Conservation (phyloP, 2,329 filamentous ascomycete genomes). For the Seiridium unicorne region DNA sequence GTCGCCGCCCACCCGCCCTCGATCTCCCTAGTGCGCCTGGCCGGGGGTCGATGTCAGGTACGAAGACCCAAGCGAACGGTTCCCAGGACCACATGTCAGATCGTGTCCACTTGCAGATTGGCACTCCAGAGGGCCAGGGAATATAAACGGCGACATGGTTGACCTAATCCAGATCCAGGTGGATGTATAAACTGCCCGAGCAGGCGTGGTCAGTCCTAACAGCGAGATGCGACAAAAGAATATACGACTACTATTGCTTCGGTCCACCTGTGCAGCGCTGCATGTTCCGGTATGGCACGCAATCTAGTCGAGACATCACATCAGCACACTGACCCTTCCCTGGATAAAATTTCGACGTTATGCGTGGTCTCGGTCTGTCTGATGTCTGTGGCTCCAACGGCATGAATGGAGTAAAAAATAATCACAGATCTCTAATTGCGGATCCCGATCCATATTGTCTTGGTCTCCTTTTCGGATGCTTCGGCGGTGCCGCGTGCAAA, state of each 20-base stretch:
- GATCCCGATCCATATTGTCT: no score
- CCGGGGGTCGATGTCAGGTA: neutral
- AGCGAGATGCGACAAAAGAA: no score
- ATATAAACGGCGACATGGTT: no score
- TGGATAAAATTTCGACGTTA: no score
- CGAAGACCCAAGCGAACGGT: neutral
- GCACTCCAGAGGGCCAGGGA: neutral
- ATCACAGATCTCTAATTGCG: neutral
- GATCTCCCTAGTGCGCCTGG: neutral
- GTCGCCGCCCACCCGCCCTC: constrained; percentile 9
- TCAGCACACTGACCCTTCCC: neutral
- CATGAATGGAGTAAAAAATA: neutral
- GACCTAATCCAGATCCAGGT: no score
- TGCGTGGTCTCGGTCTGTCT: neutral
- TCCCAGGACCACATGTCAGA: neutral
- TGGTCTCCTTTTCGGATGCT: no score
- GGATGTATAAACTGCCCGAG: no score
- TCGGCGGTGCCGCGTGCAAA: no score
- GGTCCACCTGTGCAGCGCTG: no score
- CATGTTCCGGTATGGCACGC: neutral
- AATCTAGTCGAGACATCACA: neutral
- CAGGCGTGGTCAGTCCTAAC: no score
- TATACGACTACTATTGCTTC: no score
- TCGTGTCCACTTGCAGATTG: constrained; percentile 2
- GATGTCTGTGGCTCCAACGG: neutral